Evolutionary conservation across 1,284 basidiomycete genomes (phyloP), one percentile per base, ranked within the genome.

Genomic region (Ceratobasidium sp.): DNA sequence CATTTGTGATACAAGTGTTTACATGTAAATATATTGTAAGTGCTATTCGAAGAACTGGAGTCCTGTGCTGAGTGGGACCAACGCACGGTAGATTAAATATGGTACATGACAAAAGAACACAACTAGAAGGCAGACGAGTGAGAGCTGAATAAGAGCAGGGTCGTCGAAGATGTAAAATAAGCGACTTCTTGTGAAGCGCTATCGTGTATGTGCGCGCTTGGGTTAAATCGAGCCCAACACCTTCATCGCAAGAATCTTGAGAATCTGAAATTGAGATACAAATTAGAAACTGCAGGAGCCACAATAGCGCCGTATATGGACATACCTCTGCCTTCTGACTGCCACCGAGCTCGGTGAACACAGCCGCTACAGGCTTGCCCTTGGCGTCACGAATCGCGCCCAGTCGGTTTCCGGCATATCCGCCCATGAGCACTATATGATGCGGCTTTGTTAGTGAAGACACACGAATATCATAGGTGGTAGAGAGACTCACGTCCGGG

Each of bases 301-400:
- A 46, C 16, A 58, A 59, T 16, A n/a, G 3, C 32, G 54, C 28
- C 21, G n/a, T 32, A 50, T 26, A 16, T 46, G 59, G 16, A 77
- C 85, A 72, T 76, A 93, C 94, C 87, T 96, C 92, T 44, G 96
- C 94, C 80, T 94, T 96, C 85, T 97, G 93, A 64, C 84, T 84
- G 1, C 89, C 87, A 18, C 89, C 91, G 14, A 98, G 85, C 32
- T 91, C 86, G 58, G 86, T 83, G 81, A 99, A 99, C n/a, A 98
- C 97, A 21, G 91, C 86, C 11, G 93, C 94, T 26, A 98, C 95
- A 75, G 90, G 91, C 85, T 94, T 95, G n/a, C 85, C 95, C 83
- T 97, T 97, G 1, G 95, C 95, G 78, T 98, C 95, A 67, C 95
- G 85, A 67, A 98, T 85, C 1, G 94, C 93, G 57, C 95, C 95